phyloP scores from a whole-genome alignment of 805 yeast genomes.

The Yamadazyma kitorensis region DNA sequence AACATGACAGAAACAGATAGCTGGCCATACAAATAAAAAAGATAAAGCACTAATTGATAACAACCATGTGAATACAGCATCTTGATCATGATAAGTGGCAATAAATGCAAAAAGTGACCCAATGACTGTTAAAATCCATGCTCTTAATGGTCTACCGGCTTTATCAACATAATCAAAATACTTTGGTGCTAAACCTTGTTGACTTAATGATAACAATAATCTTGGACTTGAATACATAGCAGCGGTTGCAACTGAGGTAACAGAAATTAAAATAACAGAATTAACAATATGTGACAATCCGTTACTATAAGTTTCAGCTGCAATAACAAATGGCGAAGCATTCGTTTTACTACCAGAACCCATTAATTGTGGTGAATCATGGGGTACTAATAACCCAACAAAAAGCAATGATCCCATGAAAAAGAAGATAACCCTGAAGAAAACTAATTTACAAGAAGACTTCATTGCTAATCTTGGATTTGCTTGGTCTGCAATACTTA shows the following conservation, averaged over 20 bases:
- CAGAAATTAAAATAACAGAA: constrained; percentile 39
- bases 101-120: constrained; percentile 38
- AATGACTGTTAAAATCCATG: constrained; percentile 31
- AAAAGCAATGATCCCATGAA: constrained; percentile 39
- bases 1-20: constrained; percentile 39
- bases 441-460: constrained; percentile 39
- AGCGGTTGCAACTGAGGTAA: constrained; percentile 42
- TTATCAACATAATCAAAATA: constrained; percentile 40
- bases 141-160: constrained; percentile 40
- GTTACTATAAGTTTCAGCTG: constrained; percentile 37
- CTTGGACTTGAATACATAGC: constrained; percentile 43
- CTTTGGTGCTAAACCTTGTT: constrained; percentile 40
- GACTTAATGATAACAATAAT: constrained; percentile 40
- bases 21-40: constrained; percentile 42
- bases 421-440: constrained; percentile 35
- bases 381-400: constrained; percentile 41
- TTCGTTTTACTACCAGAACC: constrained; percentile 30
- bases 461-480: constrained; percentile 40
- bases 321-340: constrained; percentile 43
- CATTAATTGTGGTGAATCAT: constrained; percentile 29
- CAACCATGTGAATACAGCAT: constrained; percentile 40
- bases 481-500: constrained; percentile 37
- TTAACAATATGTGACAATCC: constrained; percentile 42
- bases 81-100: constrained; percentile 39
- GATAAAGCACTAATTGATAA: constrained; percentile 42